Conservation (phyloP, 2,329 filamentous ascomycete species). For the Plenodomus lindquistii region DNA sequence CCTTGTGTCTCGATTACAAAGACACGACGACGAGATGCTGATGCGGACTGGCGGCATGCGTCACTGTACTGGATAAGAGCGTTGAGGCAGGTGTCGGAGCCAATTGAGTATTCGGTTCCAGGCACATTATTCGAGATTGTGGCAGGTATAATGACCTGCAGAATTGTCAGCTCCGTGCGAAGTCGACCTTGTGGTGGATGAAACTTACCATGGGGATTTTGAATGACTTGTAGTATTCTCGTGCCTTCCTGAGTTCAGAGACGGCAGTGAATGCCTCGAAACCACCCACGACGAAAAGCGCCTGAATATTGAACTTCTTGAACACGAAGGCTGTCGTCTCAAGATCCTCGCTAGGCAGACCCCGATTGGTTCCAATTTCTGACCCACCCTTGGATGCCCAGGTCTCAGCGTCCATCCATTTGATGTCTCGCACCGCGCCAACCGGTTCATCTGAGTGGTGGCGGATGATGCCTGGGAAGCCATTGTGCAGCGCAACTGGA, state of each 20-base stretch:
- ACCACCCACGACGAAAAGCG: slow-evolving; percentile 87
- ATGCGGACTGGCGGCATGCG: slow-evolving; percentile 95
- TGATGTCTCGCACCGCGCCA: slow-evolving; percentile 80
- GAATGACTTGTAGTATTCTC: slow-evolving; percentile 77
- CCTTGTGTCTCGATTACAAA: slow-evolving; percentile 99
- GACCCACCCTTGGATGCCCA: slow-evolving; percentile 98
- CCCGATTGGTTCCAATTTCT: slow-evolving; percentile 96
- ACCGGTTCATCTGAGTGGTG: slow-evolving; percentile 84
- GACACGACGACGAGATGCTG: slow-evolving; percentile 86
- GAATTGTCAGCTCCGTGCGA: slow-evolving; percentile 3
- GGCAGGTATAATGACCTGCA: slow-evolving; percentile 82
- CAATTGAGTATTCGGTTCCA: slow-evolving; percentile 94
- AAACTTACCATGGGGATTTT: slow-evolving; percentile 76
- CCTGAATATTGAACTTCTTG: slow-evolving; percentile 85
- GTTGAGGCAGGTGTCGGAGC: slow-evolving; percentile 95
- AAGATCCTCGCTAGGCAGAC: slow-evolving; percentile 85
- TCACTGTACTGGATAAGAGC: slow-evolving; percentile 94
- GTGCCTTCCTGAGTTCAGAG: slow-evolving; percentile 80
- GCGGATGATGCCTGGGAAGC: slow-evolving; percentile 89
- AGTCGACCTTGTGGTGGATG: not conserved
- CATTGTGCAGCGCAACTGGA: slow-evolving; percentile 91
- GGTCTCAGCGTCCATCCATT: slow-evolving; percentile 91
- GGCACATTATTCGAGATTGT: slow-evolving; percentile 99
- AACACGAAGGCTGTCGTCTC: slow-evolving; percentile 81
- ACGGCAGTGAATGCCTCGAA: slow-evolving; percentile 96